Evolutionary conservation across 1,284 basidiomycete genomes (phyloP).

Genomic region (Ceratobasidium sp.): DNA sequence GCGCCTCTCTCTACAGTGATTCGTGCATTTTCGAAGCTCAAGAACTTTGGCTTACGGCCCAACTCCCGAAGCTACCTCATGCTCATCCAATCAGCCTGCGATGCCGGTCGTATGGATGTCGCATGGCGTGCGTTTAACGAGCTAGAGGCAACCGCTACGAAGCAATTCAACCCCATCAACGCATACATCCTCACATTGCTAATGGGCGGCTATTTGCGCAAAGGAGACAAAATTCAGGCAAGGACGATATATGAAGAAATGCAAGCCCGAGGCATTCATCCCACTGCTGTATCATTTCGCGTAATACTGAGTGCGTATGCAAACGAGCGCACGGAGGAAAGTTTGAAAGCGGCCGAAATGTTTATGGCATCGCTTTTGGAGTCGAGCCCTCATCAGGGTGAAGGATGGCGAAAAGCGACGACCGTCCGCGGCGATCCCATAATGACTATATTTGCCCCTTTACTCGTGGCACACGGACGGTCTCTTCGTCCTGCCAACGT

Average conservation of each 20-base stretch:
- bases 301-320: conserved; percentile 71
- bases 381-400: conserved; percentile 46
- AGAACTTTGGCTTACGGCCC: conserved; percentile 60
- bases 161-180: conserved; percentile 43
- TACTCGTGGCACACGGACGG: conserved; percentile 65
- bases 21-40: conserved; percentile 66
- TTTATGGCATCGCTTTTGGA: conserved; percentile 63
- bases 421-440: conserved; percentile 53
- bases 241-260: conserved; percentile 78
- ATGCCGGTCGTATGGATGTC: conserved; percentile 68
- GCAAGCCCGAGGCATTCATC: conserved; percentile 67
- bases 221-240: conserved; percentile 63
- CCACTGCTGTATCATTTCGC: conserved; percentile 72
- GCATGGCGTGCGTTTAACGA: conserved; percentile 73
- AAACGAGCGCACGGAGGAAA: conserved; percentile 57
- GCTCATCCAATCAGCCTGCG: conserved; percentile 83
- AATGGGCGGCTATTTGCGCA: conserved; percentile 76
- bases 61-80: conserved; percentile 73
- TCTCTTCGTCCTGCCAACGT: conserved; percentile 60
- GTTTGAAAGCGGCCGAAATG: conserved; percentile 62
- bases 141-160: conserved; percentile 57
- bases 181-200: conserved; percentile 80
- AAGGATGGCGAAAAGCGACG: conserved; percentile 43
- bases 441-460: conserved; percentile 65
- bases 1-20: conserved; percentile 74